Evolutionary conservation across 768 basidiomycete genomes (phyloP), one percentile per base, ranked within the genome.

Genomic region (Arthromyces matolae): DNA sequence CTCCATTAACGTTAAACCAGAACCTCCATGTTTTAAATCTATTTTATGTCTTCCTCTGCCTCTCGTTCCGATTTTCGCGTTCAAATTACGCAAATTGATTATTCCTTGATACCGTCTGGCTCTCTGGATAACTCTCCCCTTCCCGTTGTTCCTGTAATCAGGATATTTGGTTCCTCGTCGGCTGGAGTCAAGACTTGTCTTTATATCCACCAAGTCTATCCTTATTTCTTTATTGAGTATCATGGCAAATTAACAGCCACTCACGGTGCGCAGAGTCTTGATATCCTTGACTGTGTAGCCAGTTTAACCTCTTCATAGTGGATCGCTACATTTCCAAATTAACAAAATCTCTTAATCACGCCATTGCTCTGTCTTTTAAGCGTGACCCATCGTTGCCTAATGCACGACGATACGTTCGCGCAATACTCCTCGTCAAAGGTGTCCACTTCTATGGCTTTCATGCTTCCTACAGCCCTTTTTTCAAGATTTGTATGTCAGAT

Each of bases 381-480:
- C 83, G 83, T 22, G 81, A 88, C 47, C 86, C 86, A 0, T 60
- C 74, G 8, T 79, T 80, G 1, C 65, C 69, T 5, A 76, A 70
- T 36, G 77, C 80, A 14, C 79, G n/a, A n/a, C n/a, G 78, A 56
- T 85, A 76, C 60, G 72, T 90, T 49, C 86, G 89, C 12, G 84
- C 84, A 19, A 77, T 96, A 32, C 62, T 91, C 38, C 74, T 94
- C 42, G 89, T 93, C 53, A 98, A 98, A 68, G 96, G 93, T n/a
- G 71, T 93, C 14, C 86, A 88, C 60, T 96, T 98, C 67, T 98
- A 98, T 66, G 94, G 96, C 8, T 98, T 93, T 64, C 87, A 92
- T 63, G 72, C 85, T 9, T 80, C 83, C 22, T 88, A 92, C 58
- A 75, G 78, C 5, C 92, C 92, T 7, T 99, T 89, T 70, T 80